phyloP scores from a whole-genome alignment of 164 flowering plant species.

The Houttuynia cordata region DNA sequence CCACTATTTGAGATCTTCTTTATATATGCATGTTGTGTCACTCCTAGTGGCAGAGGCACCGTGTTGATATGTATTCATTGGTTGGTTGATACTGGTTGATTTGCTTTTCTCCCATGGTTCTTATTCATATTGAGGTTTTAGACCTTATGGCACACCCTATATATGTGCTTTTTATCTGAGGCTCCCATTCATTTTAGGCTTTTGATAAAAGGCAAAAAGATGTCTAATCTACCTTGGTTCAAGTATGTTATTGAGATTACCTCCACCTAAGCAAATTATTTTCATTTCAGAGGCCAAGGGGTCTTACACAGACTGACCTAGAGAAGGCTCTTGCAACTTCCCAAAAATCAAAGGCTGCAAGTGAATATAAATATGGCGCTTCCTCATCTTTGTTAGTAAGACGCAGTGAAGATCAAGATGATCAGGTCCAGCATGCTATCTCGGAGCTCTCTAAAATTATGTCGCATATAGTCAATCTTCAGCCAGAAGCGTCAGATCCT shows the following conservation, averaged over 20 bases:
- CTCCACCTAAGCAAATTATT: neutral
- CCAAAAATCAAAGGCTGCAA: slow-evolving; percentile 56
- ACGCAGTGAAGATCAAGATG: slow-evolving; percentile 37
- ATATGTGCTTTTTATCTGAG: neutral
- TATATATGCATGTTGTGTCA: no score
- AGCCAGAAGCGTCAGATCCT: slow-evolving; percentile 24
- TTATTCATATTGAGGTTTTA: neutral
- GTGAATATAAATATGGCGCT: slow-evolving; percentile 40
- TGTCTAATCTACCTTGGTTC: no score
- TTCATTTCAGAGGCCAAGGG: slow-evolving; percentile 51
- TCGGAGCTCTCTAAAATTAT: slow-evolving; percentile 69
- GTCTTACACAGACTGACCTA: slow-evolving; percentile 60
- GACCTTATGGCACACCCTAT: neutral
- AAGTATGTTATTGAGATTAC: neutral
- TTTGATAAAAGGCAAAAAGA: no score
- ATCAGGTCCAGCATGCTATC: slow-evolving; percentile 62
- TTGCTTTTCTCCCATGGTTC: neutral
- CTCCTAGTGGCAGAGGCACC: no score
- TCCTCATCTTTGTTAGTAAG: slow-evolving; percentile 17
- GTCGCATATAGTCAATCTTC: slow-evolving; percentile 56
- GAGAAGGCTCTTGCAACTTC: slow-evolving; percentile 54
- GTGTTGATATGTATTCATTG: no score
- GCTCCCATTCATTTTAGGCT: no score
- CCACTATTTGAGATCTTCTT: no score
- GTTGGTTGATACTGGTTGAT: neutral